Evolutionary conservation across 495 filamentous ascomycete genomes (phyloP).

Genomic region (Usnea hakonensis): DNA sequence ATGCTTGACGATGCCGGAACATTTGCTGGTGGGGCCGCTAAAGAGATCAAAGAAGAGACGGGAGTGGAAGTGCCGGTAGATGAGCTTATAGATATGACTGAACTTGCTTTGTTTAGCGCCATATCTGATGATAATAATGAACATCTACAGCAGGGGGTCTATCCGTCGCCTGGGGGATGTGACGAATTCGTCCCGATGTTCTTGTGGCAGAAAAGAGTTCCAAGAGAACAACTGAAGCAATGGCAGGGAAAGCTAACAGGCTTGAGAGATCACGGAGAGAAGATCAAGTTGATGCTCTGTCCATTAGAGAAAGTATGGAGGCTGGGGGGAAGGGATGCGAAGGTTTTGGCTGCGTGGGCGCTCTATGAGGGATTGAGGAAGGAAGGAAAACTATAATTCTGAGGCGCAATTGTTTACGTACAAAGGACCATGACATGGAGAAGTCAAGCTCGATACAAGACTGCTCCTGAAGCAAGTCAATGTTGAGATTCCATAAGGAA

Average conservation of each 20-base stretch:
- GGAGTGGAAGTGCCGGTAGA: conserved; percentile 50
- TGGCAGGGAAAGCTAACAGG: conserved; percentile 74
- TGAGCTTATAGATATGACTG: conserved; percentile 64
- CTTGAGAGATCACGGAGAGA: conserved; percentile 69
- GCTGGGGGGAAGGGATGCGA: conserved; percentile 67
- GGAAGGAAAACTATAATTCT: conserved; percentile 52
- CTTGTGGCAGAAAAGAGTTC: conserved; percentile 61
- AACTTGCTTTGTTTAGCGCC: conserved; percentile 37
- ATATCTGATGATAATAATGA: conserved; percentile 35
- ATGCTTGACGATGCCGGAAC: conserved; percentile 76
- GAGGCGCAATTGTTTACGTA: neutral
- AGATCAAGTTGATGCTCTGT: conserved; percentile 71
- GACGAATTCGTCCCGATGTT: conserved; percentile 82
- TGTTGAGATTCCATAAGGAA: neutral
- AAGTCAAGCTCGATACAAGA: neutral
- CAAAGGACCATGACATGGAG: neutral
- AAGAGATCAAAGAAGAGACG: conserved; percentile 77
- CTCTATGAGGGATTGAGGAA: conserved; percentile 64
- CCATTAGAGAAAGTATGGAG: conserved; percentile 67
- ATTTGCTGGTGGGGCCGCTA: conserved; percentile 70
- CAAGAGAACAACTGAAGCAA: conserved; percentile 52
- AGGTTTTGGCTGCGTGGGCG: conserved; percentile 69
- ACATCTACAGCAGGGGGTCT: conserved; percentile 55
- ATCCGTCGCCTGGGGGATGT: conserved; percentile 70
- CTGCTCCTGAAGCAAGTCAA: neutral